Base-by-base conservation (phyloP, 2,329 filamentous ascomycete genomes). In the Paramyrothecium roridum region DNA sequence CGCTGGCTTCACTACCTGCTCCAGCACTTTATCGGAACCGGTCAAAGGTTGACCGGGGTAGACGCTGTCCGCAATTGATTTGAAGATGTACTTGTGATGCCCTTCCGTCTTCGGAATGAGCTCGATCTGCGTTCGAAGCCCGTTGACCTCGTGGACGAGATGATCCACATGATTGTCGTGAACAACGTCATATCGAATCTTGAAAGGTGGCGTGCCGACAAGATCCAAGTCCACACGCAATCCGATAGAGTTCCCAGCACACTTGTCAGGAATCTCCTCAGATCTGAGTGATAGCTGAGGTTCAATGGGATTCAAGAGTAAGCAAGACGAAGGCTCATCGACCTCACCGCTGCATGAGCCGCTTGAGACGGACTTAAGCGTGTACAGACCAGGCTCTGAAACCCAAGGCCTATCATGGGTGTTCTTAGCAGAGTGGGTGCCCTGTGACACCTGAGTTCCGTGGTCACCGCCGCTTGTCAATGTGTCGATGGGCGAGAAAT, bases 1-100 rank as follows among this genome's bases (percentile, higher is more conserved):
- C 3, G 93, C 90, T 11, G 95, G 95, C 71, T 96, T 96, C 62
- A 99, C 93, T 64, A 91, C 87, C 71, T 98, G 93, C 71, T 96
- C 88, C 45, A 98, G 75, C 11, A 84, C 73, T 58, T 88, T 81
- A 51, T 82, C 80, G 13, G 82, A 74, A 43, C 87, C 84, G 26
- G 79, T 79, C 21, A 96, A 73, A 23, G 80, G 77, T 52, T 88
- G 80, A 2, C 80, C 80, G 33, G 81, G 82, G 73, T 99, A 99
- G 33, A 98, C 87, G 48, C 81, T 80, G 70, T 99, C 96, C 59
- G 87, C 85, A 55, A 99, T 87, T 45, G 86, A 85, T 59, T 83
- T 83, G 73, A 99, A 97, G 22, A 86, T 81, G 71, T 98, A 99
- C 62, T 84, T 88, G 74, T 97, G 96, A 54, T 87, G 85, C 3